phyloP scores from a whole-genome alignment of 495 filamentous ascomycete genomes.

The Xylaria venustula region DNA sequence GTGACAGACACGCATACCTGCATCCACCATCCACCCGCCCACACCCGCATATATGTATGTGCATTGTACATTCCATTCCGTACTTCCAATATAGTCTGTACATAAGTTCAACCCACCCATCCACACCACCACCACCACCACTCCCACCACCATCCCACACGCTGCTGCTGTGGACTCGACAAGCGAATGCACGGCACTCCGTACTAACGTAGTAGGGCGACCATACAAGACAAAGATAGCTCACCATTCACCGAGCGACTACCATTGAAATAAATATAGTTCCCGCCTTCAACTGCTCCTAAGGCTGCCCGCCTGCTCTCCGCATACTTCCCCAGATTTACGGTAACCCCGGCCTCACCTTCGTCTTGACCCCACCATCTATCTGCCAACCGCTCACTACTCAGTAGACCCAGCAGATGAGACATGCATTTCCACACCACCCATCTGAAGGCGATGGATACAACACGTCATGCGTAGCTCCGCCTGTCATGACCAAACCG shows the following conservation, averaged over 20 bases:
- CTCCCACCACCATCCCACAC: not conserved
- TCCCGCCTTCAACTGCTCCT: not conserved
- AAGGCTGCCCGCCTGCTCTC: not conserved
- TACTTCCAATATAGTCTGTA: not conserved
- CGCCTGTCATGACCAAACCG: too few species aligned
- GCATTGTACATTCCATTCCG: conserved; percentile 5
- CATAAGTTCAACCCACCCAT: conserved; percentile 5
- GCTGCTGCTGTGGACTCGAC: not conserved
- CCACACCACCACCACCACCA: conserved; percentile 10
- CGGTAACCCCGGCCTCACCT: not conserved
- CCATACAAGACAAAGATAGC: not conserved
- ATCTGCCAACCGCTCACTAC: too few species aligned
- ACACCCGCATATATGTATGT: conserved; percentile 10
- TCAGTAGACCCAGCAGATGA: too few species aligned
- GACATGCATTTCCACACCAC: too few species aligned
- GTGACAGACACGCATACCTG: conserved; percentile 14
- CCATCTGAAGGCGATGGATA: too few species aligned
- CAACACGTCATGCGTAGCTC: too few species aligned
- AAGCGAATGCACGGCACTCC: not conserved
- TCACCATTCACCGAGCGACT: not conserved
- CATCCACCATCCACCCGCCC: conserved; percentile 2
- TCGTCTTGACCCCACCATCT: not conserved
- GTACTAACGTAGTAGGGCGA: not conserved
- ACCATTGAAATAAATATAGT: not conserved
- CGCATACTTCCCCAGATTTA: not conserved